A percentile compares a stretch with the other conserved stretches of the same genome.
Evolutionary conservation across 352 stramenopile species (phyloP).

Genomic region (Halophytophthora batemanensis): DNA sequence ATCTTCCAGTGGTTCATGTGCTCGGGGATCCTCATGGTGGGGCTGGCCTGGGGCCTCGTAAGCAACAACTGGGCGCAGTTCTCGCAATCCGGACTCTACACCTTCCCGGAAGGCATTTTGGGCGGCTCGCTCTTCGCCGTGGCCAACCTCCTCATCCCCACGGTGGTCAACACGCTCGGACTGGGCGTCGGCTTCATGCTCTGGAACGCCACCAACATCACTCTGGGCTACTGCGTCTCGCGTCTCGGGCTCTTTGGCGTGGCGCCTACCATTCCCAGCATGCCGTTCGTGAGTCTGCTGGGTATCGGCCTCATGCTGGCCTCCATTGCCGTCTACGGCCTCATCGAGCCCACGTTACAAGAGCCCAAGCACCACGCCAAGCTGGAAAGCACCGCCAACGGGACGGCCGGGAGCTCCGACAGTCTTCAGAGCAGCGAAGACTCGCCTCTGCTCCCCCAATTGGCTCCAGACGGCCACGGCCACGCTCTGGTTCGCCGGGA

Average conservation of each 20-base stretch:
- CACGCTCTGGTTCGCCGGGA: slow-evolving; percentile 25
- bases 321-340: slow-evolving; percentile 75
- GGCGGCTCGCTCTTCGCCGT: slow-evolving; percentile 74
- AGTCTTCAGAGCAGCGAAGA: slow-evolving; percentile 18
- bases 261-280: slow-evolving; percentile 51
- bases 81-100: slow-evolving; percentile 70
- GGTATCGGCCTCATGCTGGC: slow-evolving; percentile 79
- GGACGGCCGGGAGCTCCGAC: slow-evolving; percentile 23
- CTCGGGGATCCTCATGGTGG: slow-evolving; percentile 81
- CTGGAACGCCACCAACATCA: slow-evolving; percentile 86
- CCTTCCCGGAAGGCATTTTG: slow-evolving; percentile 75
- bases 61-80: slow-evolving; percentile 83
- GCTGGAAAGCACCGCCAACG: slow-evolving; percentile 14
- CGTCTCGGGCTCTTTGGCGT: slow-evolving; percentile 72
- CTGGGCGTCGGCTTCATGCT: slow-evolving; percentile 84
- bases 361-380: slow-evolving; percentile 15
- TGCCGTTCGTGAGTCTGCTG: slow-evolving; percentile 49
- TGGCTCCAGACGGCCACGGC: too few species aligned
- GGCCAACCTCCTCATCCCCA: slow-evolving; percentile 81
- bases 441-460: too few species aligned
- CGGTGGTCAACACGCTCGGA: slow-evolving; percentile 79
- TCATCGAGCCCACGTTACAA: slow-evolving; percentile 67
- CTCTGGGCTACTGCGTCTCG: slow-evolving; percentile 76
- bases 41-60: slow-evolving; percentile 65
- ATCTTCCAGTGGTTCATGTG: slow-evolving; percentile 91